These are phyloP conservation scores for Pyrenula massariospora DNA, from an alignment of 495 filamentous ascomycete genomes.

Conservation along the genomic window DNA sequence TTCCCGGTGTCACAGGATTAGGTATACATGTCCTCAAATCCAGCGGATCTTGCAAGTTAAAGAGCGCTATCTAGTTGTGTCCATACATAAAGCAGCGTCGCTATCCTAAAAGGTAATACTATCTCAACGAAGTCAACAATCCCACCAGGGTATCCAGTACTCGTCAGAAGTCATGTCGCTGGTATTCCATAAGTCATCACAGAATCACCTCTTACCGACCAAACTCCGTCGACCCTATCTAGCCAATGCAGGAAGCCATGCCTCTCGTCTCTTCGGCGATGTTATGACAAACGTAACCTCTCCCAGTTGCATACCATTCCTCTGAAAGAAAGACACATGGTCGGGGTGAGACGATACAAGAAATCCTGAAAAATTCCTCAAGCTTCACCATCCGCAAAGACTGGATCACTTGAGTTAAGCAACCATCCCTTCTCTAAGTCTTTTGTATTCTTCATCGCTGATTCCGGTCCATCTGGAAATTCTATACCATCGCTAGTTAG, in stretches of 20 bases:
- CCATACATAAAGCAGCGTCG: too few relatives aligned
- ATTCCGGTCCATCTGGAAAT: background rate
- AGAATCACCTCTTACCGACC: background rate
- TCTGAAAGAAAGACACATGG: too few relatives aligned
- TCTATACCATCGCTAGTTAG: background rate
- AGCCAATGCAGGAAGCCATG: background rate
- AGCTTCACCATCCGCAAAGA: background rate
- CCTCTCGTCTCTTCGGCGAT: background rate
- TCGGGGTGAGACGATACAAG: too few relatives aligned
- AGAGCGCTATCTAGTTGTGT: too few relatives aligned
- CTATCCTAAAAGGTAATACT: background rate
- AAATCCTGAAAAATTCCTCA: background rate
- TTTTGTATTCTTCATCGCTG: background rate
- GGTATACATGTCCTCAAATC: too few relatives aligned
- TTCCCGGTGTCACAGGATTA: too few relatives aligned
- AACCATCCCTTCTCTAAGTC: background rate
- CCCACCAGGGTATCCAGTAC: background rate
- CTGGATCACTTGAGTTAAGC: background rate
- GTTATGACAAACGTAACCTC: background rate
- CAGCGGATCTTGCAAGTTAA: too few relatives aligned
- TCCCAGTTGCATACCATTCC: too few relatives aligned
- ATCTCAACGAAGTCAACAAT: background rate
- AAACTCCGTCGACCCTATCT: background rate
- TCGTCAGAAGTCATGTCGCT: background rate
- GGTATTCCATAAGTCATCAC: background rate